Evolutionary conservation across 179 eudicot species (phyloP).

Genomic region (Sideroxylon spinosum): DNA sequence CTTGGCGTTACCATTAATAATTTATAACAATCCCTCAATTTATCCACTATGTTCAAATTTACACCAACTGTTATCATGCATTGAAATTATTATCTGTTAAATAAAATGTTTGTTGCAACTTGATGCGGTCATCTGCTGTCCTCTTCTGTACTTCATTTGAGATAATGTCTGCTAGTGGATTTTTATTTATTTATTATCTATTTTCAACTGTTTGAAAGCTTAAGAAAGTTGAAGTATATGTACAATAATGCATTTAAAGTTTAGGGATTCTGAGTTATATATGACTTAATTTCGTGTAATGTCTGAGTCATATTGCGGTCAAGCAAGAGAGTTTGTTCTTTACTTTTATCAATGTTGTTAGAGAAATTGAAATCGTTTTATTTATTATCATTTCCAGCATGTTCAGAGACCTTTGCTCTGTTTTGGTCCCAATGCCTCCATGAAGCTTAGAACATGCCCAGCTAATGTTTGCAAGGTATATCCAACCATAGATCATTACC

Average conservation of each 20-base stretch:
- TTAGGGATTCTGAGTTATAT: not conserved
- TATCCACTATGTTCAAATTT: too few relatives aligned
- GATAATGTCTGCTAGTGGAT: too few relatives aligned
- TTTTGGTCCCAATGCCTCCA: conserved; percentile 91
- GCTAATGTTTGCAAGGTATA: conserved; percentile 75
- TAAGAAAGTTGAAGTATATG: not conserved
- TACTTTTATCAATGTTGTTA: not conserved
- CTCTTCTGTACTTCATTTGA: too few relatives aligned
- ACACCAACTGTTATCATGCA: too few relatives aligned
- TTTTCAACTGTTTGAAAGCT: not conserved
- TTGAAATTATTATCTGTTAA: too few relatives aligned
- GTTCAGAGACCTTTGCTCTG: conserved; percentile 88
- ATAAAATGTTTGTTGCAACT: too few relatives aligned
- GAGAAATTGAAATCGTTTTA: not conserved
- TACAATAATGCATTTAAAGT: not conserved
- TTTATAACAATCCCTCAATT: too few relatives aligned
- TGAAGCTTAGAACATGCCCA: conserved; percentile 71
- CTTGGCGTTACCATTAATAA: too few relatives aligned
- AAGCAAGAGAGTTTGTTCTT: not conserved
- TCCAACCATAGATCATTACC: not conserved
- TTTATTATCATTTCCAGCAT: conserved; percentile 55
- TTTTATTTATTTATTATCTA: too few relatives aligned
- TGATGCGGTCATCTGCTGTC: too few relatives aligned
- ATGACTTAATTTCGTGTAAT: too few relatives aligned
- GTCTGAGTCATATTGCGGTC: not conserved